These are phyloP conservation scores for Alternaria conjuncta DNA, from an alignment of 2,329 filamentous ascomycete genomes.

Conservation along the genomic window DNA sequence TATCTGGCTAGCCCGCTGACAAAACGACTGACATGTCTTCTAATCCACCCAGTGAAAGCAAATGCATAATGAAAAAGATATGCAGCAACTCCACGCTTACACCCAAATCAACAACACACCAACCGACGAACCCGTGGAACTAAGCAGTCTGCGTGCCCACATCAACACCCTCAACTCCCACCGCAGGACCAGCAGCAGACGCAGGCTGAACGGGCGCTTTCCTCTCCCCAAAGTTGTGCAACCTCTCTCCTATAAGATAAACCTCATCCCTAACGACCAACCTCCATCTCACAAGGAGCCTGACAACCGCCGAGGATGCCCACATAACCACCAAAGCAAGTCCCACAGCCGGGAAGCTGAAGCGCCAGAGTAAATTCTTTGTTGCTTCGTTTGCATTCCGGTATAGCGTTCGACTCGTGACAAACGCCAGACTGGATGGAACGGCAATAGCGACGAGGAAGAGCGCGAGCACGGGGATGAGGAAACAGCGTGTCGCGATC, in stretches of 20 bases:
- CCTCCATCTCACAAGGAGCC: slow-evolving; percentile 77
- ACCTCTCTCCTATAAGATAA: slow-evolving; percentile 89
- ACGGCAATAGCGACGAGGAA: slow-evolving; percentile 66
- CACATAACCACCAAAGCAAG: slow-evolving; percentile 56
- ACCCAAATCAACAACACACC: slow-evolving; percentile 4
- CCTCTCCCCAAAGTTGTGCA: slow-evolving; percentile 88
- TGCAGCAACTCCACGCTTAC: background rate
- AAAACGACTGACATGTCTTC: background rate
- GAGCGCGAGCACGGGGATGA: slow-evolving; percentile 75
- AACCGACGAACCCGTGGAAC: background rate
- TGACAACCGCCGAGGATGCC: slow-evolving; percentile 57
- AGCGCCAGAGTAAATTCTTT: slow-evolving; percentile 64
- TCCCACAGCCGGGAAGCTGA: slow-evolving; percentile 74
- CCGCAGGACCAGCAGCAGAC: background rate
- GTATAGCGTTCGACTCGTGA: slow-evolving; percentile 54
- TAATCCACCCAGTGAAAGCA: background rate
- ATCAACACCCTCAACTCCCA: background rate
- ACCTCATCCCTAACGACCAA: slow-evolving; percentile 88
- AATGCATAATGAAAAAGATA: background rate
- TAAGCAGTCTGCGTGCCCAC: background rate
- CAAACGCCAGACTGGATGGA: slow-evolving; percentile 67
- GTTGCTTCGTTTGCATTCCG: slow-evolving; percentile 54
- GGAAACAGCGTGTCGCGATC: slow-evolving; percentile 82
- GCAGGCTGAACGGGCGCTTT: slow-evolving; percentile 16
- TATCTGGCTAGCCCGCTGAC: background rate